Percentiles rank a stretch among this genome's conserved stretches.
Evolutionary conservation across 73 alveolate genomes (phyloP).

Genomic region (Paramecium sexaurelia): DNA sequence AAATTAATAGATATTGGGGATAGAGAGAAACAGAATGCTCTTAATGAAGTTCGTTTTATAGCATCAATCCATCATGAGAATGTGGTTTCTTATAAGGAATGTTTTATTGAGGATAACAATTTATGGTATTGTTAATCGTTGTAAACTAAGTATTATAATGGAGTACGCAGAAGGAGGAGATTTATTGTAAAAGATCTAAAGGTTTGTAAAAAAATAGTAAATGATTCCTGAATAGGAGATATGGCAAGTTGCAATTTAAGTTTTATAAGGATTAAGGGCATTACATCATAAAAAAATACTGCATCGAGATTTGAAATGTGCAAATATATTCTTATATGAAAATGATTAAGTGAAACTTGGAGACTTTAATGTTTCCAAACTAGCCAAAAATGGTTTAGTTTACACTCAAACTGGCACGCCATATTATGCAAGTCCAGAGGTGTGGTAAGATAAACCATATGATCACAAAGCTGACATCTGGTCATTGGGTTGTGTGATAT

Average conservation of each 20-base stretch:
- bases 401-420: slow-evolving; percentile 90
- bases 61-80: slow-evolving; percentile 72
- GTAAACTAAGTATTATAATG: slow-evolving; percentile 74
- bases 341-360: slow-evolving; percentile 82
- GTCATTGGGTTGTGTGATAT: slow-evolving; percentile 91
- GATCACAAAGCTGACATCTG: slow-evolving; percentile 90
- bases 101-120: slow-evolving; percentile 59
- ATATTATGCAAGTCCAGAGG: slow-evolving; percentile 88
- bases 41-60: slow-evolving; percentile 73
- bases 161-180: slow-evolving; percentile 86
- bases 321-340: slow-evolving; percentile 83
- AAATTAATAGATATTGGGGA: slow-evolving; percentile 65
- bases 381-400: slow-evolving; percentile 74
- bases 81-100: slow-evolving; percentile 60
- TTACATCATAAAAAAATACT: slow-evolving; percentile 82
- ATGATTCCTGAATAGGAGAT: slow-evolving; percentile 80
- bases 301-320: slow-evolving; percentile 85
- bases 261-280: slow-evolving; percentile 79
- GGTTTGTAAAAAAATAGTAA: slow-evolving; percentile 68
- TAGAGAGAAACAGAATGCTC: slow-evolving; percentile 70
- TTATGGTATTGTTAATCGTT: slow-evolving; percentile 54
- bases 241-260: slow-evolving; percentile 78
- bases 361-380: slow-evolving; percentile 84
- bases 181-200: slow-evolving; percentile 72
- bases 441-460: slow-evolving; percentile 85